Evolutionary conservation across 192 early-diverging fungal species (phyloP).

Genomic region (Entrophospora sp.): DNA sequence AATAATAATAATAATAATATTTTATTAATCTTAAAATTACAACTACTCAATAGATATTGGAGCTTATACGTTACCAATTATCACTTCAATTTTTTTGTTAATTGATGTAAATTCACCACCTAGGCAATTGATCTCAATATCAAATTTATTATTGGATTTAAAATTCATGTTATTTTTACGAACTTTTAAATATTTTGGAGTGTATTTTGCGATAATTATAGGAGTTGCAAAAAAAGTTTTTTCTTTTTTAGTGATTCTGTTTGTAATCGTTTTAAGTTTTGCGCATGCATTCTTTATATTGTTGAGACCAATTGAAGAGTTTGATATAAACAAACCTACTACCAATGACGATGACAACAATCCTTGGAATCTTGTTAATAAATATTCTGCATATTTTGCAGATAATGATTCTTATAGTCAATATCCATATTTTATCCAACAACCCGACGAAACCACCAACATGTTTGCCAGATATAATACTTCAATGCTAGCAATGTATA

Average conservation of each 20-base stretch:
- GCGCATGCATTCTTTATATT: not conserved
- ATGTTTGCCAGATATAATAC: not conserved
- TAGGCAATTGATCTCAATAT: not conserved
- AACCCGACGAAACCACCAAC: not conserved
- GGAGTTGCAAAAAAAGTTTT: not conserved
- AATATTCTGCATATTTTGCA: no score
- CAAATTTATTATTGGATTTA: not conserved
- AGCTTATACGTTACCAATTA: not conserved
- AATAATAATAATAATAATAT: not conserved
- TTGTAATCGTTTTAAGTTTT: not conserved
- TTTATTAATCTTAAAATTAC: not conserved
- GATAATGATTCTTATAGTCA: not conserved
- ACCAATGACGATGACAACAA: not conserved
- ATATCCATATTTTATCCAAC: not conserved
- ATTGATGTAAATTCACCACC: not conserved
- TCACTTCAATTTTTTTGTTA: not conserved
- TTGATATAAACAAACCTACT: not conserved
- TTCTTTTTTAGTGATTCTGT: not conserved
- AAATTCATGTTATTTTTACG: constrained; percentile 9
- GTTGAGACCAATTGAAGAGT: not conserved
- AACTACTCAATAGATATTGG: not conserved
- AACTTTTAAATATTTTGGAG: not conserved
- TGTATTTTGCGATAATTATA: not conserved
- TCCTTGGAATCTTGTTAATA: not conserved
- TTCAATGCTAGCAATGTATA: not conserved